A percentile compares a stretch with the other conserved stretches of the same genome.
These are phyloP conservation scores for Tranzscheliella williamsii DNA, from an alignment of 1,284 basidiomycete genomes.

Conservation along the genomic window DNA sequence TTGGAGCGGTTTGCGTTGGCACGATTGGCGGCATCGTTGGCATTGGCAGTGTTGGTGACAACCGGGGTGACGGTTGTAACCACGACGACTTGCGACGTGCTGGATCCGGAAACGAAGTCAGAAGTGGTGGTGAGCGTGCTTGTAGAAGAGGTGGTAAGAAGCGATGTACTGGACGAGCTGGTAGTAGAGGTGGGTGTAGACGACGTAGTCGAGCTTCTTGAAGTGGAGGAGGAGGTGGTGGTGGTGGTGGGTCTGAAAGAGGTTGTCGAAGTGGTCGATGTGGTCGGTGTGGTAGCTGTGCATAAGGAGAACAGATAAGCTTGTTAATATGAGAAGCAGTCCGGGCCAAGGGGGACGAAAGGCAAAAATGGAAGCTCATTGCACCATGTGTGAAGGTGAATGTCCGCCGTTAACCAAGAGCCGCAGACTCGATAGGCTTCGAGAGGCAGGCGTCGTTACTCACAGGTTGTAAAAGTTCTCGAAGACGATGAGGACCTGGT, in stretches of 20 bases:
- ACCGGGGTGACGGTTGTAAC: constrained; percentile 22
- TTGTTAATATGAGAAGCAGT: no score
- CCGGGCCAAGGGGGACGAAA: no score
- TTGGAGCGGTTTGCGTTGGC: constrained; percentile 9
- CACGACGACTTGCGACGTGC: constrained; percentile 26
- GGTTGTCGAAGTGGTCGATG: constrained; percentile 10
- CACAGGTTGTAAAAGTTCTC: background rate
- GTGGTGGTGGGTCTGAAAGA: constrained; percentile 11
- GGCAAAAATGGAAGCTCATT: no score
- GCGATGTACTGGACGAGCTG: constrained; percentile 10
- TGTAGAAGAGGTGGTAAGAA: constrained; percentile 26
- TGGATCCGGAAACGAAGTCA: constrained; percentile 25
- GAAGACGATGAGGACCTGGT: background rate
- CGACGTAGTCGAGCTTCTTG: constrained; percentile 1
- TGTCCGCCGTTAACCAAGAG: no score
- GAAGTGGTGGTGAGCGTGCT: constrained; percentile 27
- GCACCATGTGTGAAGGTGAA: no score
- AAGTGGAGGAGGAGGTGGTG: constrained; percentile 3
- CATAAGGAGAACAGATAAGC: no score
- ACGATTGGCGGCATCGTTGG: constrained; percentile 6
- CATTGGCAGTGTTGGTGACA: constrained; percentile 24
- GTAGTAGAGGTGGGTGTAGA: constrained; percentile 9
- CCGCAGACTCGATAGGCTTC: no score
- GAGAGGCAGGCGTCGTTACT: no score
- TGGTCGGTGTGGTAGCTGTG: background rate